Conservation (phyloP, 495 filamentous ascomycete species). For the Chaetomium fimeti region DNA sequence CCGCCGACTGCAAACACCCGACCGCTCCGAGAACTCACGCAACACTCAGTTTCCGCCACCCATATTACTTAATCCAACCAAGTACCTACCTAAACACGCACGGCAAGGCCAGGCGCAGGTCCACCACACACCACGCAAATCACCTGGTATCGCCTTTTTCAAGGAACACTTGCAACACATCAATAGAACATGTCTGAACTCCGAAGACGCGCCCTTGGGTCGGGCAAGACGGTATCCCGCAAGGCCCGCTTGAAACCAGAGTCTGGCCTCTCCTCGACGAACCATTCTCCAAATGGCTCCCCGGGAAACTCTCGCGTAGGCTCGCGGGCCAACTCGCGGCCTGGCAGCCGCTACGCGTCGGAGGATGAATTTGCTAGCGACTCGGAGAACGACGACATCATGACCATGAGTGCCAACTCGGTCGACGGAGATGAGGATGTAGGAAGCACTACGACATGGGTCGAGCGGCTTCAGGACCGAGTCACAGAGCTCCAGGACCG, state of each 20-base stretch:
- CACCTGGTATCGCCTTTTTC: not conserved
- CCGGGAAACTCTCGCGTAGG: conserved; percentile 27
- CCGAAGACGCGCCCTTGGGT: conserved; percentile 75
- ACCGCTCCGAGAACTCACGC: conserved; percentile 6
- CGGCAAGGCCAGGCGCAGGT: not conserved
- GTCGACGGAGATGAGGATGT: conserved; percentile 46
- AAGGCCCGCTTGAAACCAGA: conserved; percentile 76
- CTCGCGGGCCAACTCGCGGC: conserved; percentile 50
- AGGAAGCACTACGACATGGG: conserved; percentile 55
- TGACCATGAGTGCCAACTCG: conserved; percentile 36
- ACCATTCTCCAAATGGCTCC: conserved; percentile 36
- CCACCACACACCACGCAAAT: not conserved
- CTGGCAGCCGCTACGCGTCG: conserved; percentile 61
- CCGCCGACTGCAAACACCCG: conserved; percentile 9
- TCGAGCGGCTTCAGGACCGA: conserved; percentile 64
- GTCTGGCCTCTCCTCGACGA: conserved; percentile 58
- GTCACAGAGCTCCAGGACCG: conserved; percentile 81
- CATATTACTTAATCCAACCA: not conserved
- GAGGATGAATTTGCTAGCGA: conserved; percentile 77
- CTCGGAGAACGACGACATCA: conserved; percentile 44
- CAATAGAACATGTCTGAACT: conserved; percentile 65
- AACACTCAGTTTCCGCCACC: conserved; percentile 6
- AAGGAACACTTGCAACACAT: not conserved
- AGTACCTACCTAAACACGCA: not conserved
- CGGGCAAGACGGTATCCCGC: conserved; percentile 87